These are phyloP conservation scores for Paraleonurus japonicus DNA, from an alignment of 257 asterid species.

Conservation along the genomic window DNA sequence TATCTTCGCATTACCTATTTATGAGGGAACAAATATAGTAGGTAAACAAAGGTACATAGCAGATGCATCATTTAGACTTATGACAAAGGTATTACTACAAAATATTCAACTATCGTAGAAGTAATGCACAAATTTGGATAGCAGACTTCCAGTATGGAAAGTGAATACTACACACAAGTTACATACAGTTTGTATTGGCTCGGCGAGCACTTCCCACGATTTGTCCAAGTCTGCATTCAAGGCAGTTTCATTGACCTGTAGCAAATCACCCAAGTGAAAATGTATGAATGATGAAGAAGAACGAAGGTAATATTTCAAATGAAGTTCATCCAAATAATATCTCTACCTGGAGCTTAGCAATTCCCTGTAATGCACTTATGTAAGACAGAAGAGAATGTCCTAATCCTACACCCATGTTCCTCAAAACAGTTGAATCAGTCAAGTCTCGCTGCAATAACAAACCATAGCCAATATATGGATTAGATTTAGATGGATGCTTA, in stretches of 20 bases:
- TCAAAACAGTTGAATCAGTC: constrained; percentile 84
- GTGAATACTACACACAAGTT: constrained; percentile 1
- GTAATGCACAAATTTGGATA: too few relatives aligned
- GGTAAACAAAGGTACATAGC: neutral
- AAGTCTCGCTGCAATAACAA: constrained; percentile 66
- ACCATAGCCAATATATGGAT: constrained; percentile 5
- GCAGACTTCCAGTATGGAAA: too few relatives aligned
- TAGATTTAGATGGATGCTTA: constrained; percentile 18
- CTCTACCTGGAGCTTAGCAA: constrained; percentile 77
- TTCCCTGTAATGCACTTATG: constrained; percentile 78
- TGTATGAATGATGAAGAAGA: neutral
- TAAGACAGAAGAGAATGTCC: constrained; percentile 92
- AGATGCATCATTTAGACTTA: too few relatives aligned
- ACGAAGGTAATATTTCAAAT: too few relatives aligned
- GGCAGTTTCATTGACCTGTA: constrained; percentile 73
- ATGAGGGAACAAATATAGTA: neutral
- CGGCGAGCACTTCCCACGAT: constrained; percentile 96
- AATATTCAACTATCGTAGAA: neutral
- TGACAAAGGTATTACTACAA: neutral
- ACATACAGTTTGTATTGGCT: constrained; percentile 94
- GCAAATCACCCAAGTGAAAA: neutral
- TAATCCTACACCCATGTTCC: constrained; percentile 88
- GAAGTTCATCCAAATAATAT: neutral
- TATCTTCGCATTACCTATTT: constrained; percentile 89
- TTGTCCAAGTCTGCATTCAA: constrained; percentile 61